These are phyloP conservation scores for Cenchrus fungigraminus DNA, from an alignment of 176 grass and related monocot species.

Conservation along the genomic window DNA sequence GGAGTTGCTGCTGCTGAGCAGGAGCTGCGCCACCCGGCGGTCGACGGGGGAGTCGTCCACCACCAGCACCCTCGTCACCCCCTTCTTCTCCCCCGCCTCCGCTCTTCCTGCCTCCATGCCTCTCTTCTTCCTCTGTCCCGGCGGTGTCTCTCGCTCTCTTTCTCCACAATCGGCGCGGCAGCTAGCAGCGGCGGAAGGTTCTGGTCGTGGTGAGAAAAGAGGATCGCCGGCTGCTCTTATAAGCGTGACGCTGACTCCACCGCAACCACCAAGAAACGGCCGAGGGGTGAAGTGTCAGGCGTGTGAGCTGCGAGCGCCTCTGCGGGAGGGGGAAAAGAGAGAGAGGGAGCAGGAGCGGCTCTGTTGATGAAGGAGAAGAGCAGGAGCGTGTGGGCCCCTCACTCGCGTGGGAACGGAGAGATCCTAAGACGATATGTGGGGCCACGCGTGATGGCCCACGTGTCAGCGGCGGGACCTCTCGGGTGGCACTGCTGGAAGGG, in stretches of 20 bases:
- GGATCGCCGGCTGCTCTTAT: slow-evolving; percentile 1
- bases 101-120: slow-evolving; percentile 13
- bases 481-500: slow-evolving; percentile 33
- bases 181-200: background rate
- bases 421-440: background rate
- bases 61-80: slow-evolving; percentile 74
- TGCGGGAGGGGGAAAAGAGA: too few species aligned
- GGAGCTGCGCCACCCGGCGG: slow-evolving; percentile 68
- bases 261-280: background rate
- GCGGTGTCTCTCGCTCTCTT: background rate
- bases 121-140: background rate
- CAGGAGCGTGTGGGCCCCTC: slow-evolving; percentile 14
- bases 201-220: background rate
- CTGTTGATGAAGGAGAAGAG: background rate
- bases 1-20: slow-evolving; percentile 67
- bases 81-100: slow-evolving; percentile 37
- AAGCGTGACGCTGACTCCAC: background rate
- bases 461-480: slow-evolving; percentile 18
- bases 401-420: background rate
- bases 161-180: background rate
- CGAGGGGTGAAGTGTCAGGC: background rate
- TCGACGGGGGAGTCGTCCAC: slow-evolving; percentile 91
- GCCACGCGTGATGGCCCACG: background rate
- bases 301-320: background rate
- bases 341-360: background rate